phyloP scores from a whole-genome alignment of 108 stramenopile species.

The Pseudonitzschia delicatissima region DNA sequence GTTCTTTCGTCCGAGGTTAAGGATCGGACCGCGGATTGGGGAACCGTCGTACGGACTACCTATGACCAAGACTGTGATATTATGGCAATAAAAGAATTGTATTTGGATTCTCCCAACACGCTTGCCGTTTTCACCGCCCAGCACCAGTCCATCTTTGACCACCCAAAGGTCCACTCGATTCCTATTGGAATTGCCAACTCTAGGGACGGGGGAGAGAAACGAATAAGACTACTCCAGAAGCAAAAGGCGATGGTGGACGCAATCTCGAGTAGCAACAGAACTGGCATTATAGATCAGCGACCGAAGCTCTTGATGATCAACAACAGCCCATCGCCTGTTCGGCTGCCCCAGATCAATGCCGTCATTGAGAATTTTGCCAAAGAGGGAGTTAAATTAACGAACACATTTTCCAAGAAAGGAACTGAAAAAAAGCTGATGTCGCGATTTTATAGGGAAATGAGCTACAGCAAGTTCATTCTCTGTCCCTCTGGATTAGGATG shows the following conservation, averaged over 20 bases:
- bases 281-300: background rate
- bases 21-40: slow-evolving; percentile 41
- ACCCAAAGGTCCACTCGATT: slow-evolving; percentile 49
- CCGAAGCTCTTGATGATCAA: slow-evolving; percentile 43
- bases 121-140: slow-evolving; percentile 42
- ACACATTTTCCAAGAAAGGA: slow-evolving; percentile 30
- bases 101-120: slow-evolving; percentile 41
- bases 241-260: too few species aligned
- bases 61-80: slow-evolving; percentile 15
- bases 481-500: slow-evolving; percentile 53
- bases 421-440: background rate
- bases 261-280: background rate
- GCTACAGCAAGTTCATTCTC: slow-evolving; percentile 43
- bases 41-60: slow-evolving; percentile 18
- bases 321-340: slow-evolving; percentile 10
- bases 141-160: slow-evolving; percentile 41
- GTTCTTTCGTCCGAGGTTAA: slow-evolving; percentile 35
- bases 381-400: slow-evolving; percentile 10
- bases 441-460: slow-evolving; percentile 25
- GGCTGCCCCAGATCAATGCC: slow-evolving; percentile 18
- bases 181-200: slow-evolving; percentile 36
- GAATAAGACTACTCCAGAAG: background rate
- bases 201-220: background rate
- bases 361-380: slow-evolving; percentile 46
- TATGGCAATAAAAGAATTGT: background rate